Evolutionary conservation across 352 stramenopile species (phyloP).

Genomic region (Globisporangium ultimum): DNA sequence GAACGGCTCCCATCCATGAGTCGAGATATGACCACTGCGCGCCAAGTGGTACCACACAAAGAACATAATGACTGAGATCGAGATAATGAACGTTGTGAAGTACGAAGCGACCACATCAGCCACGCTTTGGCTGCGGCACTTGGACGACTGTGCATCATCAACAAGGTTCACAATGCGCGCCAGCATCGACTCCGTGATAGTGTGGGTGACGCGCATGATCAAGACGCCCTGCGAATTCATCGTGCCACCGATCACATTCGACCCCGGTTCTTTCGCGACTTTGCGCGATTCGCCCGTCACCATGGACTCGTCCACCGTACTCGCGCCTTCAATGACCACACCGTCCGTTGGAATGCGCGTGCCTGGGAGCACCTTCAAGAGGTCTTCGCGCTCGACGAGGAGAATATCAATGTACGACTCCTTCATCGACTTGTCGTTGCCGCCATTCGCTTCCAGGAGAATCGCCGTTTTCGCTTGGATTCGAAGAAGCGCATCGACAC

Average conservation of each 20-base stretch:
- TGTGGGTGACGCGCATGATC: conserved; percentile 65
- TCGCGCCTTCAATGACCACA: conserved; percentile 58
- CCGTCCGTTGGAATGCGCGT: conserved; percentile 71
- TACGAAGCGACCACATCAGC: conserved; percentile 64
- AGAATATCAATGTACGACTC: conserved; percentile 76
- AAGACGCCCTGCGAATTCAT: conserved; percentile 71
- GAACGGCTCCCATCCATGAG: conserved; percentile 50
- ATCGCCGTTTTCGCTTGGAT: conserved; percentile 87
- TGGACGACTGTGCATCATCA: conserved; percentile 66
- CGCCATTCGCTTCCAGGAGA: conserved; percentile 55
- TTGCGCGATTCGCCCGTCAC: conserved; percentile 69
- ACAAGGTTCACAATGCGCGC: conserved; percentile 71
- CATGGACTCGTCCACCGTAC: conserved; percentile 77
- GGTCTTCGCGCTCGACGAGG: conserved; percentile 67
- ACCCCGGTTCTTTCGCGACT: conserved; percentile 55
- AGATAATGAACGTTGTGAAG: conserved; percentile 76
- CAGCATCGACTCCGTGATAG: conserved; percentile 74
- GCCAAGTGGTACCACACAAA: conserved; percentile 71
- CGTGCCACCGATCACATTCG: conserved; percentile 64
- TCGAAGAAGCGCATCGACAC: conserved; percentile 56
- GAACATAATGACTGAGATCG: conserved; percentile 57
- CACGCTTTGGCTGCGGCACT: conserved; percentile 56
- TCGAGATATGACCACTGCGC: conserved; percentile 31
- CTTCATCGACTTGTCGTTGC: conserved; percentile 21
- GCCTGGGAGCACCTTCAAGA: conserved; percentile 66